These are phyloP conservation scores for Cladosporium sp. DNA, from an alignment of 2,329 filamentous ascomycete genomes.

Conservation along the genomic window DNA sequence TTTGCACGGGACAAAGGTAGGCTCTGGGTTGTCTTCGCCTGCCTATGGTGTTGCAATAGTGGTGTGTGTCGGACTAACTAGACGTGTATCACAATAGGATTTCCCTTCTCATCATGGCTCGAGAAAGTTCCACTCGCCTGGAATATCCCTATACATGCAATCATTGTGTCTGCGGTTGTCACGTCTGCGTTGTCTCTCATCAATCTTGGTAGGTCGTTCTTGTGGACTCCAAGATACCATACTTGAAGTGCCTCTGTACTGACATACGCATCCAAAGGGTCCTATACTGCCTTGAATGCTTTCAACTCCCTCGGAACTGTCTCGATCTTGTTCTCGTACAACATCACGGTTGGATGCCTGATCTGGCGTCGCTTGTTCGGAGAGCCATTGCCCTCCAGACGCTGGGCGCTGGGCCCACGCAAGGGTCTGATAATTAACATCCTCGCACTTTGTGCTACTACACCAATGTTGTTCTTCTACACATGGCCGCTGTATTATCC, in stretches of 20 bases:
- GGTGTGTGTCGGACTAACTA: constrained; percentile 17
- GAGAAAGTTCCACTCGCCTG: background rate
- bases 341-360: constrained; percentile 14
- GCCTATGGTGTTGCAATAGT: too few relatives aligned
- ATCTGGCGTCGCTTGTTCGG: constrained; percentile 14
- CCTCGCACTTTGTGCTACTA: constrained; percentile 10
- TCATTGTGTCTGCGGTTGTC: constrained; percentile 2
- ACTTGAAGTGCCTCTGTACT: background rate
- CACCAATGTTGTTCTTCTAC: constrained; percentile 16
- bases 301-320: constrained; percentile 8
- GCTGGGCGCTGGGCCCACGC: constrained; percentile 15
- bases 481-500: constrained; percentile 15
- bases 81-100: background rate
- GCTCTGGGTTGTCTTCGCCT: background rate
- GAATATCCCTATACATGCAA: constrained; percentile 3
- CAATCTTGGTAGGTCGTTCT: constrained; percentile 1
- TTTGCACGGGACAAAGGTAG: constrained; percentile 7
- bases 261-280: background rate
- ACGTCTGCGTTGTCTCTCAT: constrained; percentile 1
- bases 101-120: background rate
- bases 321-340: constrained; percentile 14
- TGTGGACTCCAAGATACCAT: too few relatives aligned
- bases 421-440: constrained; percentile 7
- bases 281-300: constrained; percentile 4
- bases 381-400: constrained; percentile 5